Conservation (phyloP, 2,329 filamentous ascomycete species). For the Ascochyta lentis region DNA sequence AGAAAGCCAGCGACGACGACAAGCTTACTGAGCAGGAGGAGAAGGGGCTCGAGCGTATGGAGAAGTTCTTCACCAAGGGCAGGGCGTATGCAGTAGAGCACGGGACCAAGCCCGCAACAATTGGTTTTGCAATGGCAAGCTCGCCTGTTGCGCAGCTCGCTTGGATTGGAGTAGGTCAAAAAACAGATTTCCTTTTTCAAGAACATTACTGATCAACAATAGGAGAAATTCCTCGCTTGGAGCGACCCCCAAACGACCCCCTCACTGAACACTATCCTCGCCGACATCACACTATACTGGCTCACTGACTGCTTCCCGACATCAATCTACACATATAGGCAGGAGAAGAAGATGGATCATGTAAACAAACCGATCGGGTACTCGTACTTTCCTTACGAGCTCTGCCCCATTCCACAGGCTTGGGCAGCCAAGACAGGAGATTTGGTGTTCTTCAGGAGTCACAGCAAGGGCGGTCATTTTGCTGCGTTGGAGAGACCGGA, state of each 20-base stretch:
- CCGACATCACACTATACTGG: conserved; percentile 63
- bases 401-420: conserved; percentile 48
- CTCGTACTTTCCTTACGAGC: conserved; percentile 53
- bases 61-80: conserved; percentile 53
- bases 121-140: conserved; percentile 61
- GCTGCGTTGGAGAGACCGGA: conserved; percentile 56
- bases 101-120: conserved; percentile 61
- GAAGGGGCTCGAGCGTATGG: conserved; percentile 45
- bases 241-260: conserved; percentile 51
- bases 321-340: conserved; percentile 60
- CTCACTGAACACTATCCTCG: conserved; percentile 54
- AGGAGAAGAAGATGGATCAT: conserved; percentile 32
- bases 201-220: background rate
- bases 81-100: conserved; percentile 61
- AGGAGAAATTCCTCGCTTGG: conserved; percentile 64
- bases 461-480: conserved; percentile 55
- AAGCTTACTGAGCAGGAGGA: conserved; percentile 46
- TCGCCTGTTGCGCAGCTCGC: conserved; percentile 64
- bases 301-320: conserved; percentile 58
- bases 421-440: conserved; percentile 51
- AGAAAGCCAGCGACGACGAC: conserved; percentile 25
- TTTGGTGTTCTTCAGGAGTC: conserved; percentile 46
- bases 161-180: conserved; percentile 57
- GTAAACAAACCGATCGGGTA: conserved; percentile 54
- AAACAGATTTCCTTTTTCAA: background rate